Base-by-base conservation (phyloP, 192 early-diverging fungal genomes). In the Coemansia sp. region DNA sequence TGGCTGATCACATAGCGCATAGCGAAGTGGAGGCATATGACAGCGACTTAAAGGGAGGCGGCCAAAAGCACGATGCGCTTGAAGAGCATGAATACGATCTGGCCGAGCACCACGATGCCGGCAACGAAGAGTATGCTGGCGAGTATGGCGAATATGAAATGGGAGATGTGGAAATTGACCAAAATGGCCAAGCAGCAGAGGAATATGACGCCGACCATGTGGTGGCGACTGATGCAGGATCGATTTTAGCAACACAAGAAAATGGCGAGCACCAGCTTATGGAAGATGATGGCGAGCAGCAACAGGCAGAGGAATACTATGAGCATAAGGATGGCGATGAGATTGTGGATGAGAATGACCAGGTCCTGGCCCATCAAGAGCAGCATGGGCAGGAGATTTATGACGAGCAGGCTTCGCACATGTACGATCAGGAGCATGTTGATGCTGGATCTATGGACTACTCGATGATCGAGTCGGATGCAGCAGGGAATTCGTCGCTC, bases 191-290 rank as follows among this genome's bases (percentile, higher is more conserved):
- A 16, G 55, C 41, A 21, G 28, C 43, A 18, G 54, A 40, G 20
- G 46, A 58, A 8, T 56, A 51, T 0, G 61, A 70, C 36, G 51
- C 55, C 12, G 67, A 53, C 15, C 52, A 56, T 14, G 53, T 69
- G 18, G 59, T 40, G n/a, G 51, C 38, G 2, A 69, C 66, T 0
- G 60, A 63, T 21, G 55, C 51, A 1, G 67, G 67, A 6, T 70
- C 67, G 40, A 70, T 70, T 20, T 52, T 70, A 12, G 67, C 67
- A 31, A 70, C 61, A 14, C 67, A 70, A 40, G 67, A 70, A 21
- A 62, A 69, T 30, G 48, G 45, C 28, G 65, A 68, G 26, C 55
- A 68, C 30, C 64, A 66, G 56, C 31, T 66, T 15, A 5, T 58
- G 11, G 49, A 28, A 16, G 49, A 41, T 15, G 47, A 30, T 39